These are phyloP conservation scores for Rhizomucor pusillus DNA, from an alignment of 371 early-diverging fungal genomes.

Conservation along the genomic window DNA sequence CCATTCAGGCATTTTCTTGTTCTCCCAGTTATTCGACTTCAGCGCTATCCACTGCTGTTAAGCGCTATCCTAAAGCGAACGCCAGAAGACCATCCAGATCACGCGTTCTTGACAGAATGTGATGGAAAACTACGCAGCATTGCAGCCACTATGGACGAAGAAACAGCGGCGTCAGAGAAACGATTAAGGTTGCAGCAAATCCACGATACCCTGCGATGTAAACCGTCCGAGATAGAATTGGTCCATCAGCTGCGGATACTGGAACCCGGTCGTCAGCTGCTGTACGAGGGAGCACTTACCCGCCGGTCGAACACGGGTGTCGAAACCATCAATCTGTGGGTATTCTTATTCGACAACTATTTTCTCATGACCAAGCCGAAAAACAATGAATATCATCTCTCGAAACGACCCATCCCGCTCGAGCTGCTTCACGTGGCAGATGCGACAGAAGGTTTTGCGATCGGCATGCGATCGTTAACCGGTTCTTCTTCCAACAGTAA, in stretches of 20 bases:
- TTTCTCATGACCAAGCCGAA: slow-evolving; percentile 73
- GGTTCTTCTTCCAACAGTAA: slow-evolving; percentile 1
- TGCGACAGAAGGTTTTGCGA: slow-evolving; percentile 34
- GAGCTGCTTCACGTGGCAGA: slow-evolving; percentile 46
- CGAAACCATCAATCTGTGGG: slow-evolving; percentile 63
- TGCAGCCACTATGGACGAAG: slow-evolving; percentile 46
- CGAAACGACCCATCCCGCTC: slow-evolving; percentile 58
- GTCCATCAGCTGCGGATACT: slow-evolving; percentile 51
- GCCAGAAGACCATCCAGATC: slow-evolving; percentile 76
- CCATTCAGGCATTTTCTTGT: slow-evolving; percentile 47
- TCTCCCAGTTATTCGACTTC: slow-evolving; percentile 80
- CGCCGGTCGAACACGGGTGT: slow-evolving; percentile 62
- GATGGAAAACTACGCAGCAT: slow-evolving; percentile 59
- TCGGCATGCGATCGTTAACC: slow-evolving; percentile 22
- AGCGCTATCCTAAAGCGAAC: slow-evolving; percentile 78
- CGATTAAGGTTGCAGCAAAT: slow-evolving; percentile 20
- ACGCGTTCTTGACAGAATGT: slow-evolving; percentile 55
- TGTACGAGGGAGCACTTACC: slow-evolving; percentile 80
- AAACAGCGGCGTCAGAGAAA: slow-evolving; percentile 11
- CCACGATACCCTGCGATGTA: slow-evolving; percentile 16
- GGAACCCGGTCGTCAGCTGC: slow-evolving; percentile 62
- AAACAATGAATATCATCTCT: slow-evolving; percentile 52
- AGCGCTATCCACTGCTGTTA: slow-evolving; percentile 83
- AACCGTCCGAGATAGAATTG: slow-evolving; percentile 6
- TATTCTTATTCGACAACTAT: slow-evolving; percentile 85